Percentiles rank a stretch among this genome's conserved stretches.
Conservation (phyloP, 495 filamentous ascomycete genomes). For the Xylaria intraflava region DNA sequence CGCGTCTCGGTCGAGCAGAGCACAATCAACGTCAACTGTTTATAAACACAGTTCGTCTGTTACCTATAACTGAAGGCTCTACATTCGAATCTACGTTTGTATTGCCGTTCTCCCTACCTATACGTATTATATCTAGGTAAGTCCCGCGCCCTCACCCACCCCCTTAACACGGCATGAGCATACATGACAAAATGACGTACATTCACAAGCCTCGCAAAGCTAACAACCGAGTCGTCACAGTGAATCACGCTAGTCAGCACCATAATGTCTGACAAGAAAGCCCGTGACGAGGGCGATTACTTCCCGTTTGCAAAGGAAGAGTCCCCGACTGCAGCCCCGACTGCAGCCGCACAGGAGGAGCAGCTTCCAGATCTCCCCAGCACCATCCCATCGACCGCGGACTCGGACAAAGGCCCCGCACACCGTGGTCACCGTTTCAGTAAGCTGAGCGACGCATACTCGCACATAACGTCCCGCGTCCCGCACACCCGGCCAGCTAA, state of each 20-base stretch:
- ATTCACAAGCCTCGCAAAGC: neutral
- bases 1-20: too few species aligned
- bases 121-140: neutral
- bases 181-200: neutral
- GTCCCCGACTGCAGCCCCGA: neutral
- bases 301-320: neutral
- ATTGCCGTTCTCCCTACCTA: neutral
- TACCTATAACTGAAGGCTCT: too few species aligned
- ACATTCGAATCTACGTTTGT: neutral
- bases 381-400: neutral
- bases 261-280: neutral
- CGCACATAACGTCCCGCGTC: constrained; percentile 12
- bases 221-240: neutral
- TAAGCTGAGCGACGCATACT: constrained; percentile 16
- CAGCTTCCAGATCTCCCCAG: neutral
- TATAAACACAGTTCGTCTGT: too few species aligned
- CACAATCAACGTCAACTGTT: too few species aligned
- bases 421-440: constrained; percentile 12
- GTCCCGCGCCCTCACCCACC: neutral
- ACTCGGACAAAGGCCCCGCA: neutral
- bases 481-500: neutral
- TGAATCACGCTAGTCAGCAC: neutral
- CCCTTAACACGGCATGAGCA: neutral
- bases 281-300: neutral
- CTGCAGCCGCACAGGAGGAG: neutral